Base-by-base conservation (phyloP, 2,329 filamentous ascomycete genomes). In the Salinomyces thailandicus region DNA sequence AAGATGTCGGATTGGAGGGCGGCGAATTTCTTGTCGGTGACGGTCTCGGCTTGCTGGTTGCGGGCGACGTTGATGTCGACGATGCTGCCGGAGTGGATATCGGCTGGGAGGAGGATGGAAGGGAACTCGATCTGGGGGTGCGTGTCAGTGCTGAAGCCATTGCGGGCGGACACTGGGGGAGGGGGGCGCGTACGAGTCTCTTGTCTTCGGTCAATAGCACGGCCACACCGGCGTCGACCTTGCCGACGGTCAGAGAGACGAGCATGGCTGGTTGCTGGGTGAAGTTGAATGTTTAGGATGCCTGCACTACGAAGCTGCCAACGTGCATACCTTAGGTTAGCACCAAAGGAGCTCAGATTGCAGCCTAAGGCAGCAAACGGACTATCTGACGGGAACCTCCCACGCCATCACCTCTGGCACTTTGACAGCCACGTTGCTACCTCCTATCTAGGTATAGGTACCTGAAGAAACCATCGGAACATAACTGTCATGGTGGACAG, bases 161-260 rank as follows among this genome's bases (percentile, higher is more conserved):
- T 8, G 8, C 9, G 27, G 6, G 16, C 6, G 9, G 29, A n/a
- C 12, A n/a, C 7, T 12, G 26, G 18, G 20, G 31, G 22, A 32
- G 19, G 16, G 36, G 38, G 34, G 37, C 43, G 62, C 79, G 56
- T 76, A 95, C 89, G 54, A 98, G 73, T 59, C 91, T 81, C 66
- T 96, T 96, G 64, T 98, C 91, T 59, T 93, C 83, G 32, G 91
- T 98, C 57, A 98, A 69, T 37, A 98, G 79, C 44, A 98, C 91
- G 33, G 91, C 93, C 59, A 98, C 89, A 64, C 91, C 91, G 55
- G 91, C 91, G 65, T 98, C 91, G 65, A 98, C 91, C 70, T 98
- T 98, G 71, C 91, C 91, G 64, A 98, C 91, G 34, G 89, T 96
- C 59, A 98, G 74, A 49, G 91, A 96, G 65, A 98, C 85, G 57